Conservation (phyloP, 768 basidiomycete genomes). For the Macrolepiota fuliginosa region DNA sequence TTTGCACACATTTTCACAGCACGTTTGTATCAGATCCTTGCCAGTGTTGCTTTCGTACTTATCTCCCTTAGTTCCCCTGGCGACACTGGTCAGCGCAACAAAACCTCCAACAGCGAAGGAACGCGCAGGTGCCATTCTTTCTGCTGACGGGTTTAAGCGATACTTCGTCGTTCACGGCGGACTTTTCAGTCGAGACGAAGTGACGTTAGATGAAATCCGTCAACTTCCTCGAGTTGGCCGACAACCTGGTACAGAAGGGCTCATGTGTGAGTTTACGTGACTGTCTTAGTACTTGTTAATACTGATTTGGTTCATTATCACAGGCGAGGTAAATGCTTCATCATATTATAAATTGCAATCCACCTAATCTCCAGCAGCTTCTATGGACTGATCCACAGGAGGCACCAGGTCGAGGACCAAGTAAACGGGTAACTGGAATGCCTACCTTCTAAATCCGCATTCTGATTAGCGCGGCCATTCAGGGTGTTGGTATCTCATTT, state of each 20-base stretch:
- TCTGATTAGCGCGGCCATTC: not conserved
- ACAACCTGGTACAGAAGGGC: slow-evolving; percentile 91
- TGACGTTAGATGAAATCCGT: slow-evolving; percentile 91
- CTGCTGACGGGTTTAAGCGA: slow-evolving; percentile 77
- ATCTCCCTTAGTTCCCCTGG: slow-evolving; percentile 69
- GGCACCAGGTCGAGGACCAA: slow-evolving; percentile 85
- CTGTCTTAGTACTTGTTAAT: slow-evolving; percentile 3
- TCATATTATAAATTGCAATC: slow-evolving; percentile 9
- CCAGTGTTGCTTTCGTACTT: not conserved
- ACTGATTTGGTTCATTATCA: slow-evolving; percentile 11
- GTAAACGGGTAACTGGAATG: slow-evolving; percentile 73
- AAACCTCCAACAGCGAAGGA: slow-evolving; percentile 46
- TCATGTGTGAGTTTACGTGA: slow-evolving; percentile 75
- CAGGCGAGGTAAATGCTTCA: slow-evolving; percentile 59
- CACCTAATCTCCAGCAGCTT: slow-evolving; percentile 42
- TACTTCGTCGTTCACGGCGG: slow-evolving; percentile 97
- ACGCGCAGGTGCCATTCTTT: slow-evolving; percentile 62
- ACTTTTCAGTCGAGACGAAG: slow-evolving; percentile 90
- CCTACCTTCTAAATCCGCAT: slow-evolving; percentile 1
- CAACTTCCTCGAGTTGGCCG: slow-evolving; percentile 83
- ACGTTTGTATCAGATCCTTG: slow-evolving; percentile 42
- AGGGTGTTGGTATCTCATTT: slow-evolving; percentile 96
- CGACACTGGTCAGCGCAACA: slow-evolving; percentile 80
- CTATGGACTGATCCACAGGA: slow-evolving; percentile 98
- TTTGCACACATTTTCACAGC: slow-evolving; percentile 94